Base-by-base conservation (phyloP, 192 early-diverging fungal genomes). In the Thamnidium elegans region DNA sequence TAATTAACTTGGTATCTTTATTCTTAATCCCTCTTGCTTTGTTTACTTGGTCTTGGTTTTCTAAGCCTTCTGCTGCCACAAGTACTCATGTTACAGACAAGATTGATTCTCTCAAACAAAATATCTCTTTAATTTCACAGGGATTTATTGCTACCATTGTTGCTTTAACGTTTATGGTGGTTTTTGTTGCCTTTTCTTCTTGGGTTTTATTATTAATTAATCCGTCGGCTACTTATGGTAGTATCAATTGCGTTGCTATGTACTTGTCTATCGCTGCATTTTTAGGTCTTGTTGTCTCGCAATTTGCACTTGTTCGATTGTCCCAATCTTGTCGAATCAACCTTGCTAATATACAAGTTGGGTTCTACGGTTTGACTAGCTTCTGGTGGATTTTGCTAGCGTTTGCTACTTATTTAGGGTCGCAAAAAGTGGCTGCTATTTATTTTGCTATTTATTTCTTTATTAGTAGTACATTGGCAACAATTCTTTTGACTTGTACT, bases 361-460 rank as follows among this genome's bases (percentile, higher is more conserved):
- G 19, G 3, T 58, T 70, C 10, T 64, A 67, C 23, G 76, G 76
- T 17, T 62, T 83, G 54, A 67, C 73, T 7, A 53, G 65, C 2
- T 72, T 83, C n/a, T 78, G 74, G 73, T 83, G 81, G 81, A 60
- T 66, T 0, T 53, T 83, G 5, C 55, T 79, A 21, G 65, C 73
- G 0, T 64, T 30, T 7, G 75, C 81, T 4, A 72, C 71, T 1
- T 3, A 67, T 30, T 21, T 73, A 0, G 68, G 64, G 7, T 60
- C 42, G 7, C 54, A 64, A 7, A n/a, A 66, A 14, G 58, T 80
- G 39, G 76, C 79, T 3, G 58, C 70, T 17, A 62, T 69, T 50
- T 83, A 83, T 44, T 74, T 68, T 45, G 26, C 59, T 8, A 68
- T 69, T 34, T 83, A 74, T 69, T 76, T 83, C 51, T 55, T 70